A percentile compares a stretch with the other conserved stretches of the same genome.
These are phyloP conservation scores for Cryphonectria parasitica DNA, from an alignment of 2,329 filamentous ascomycete genomes.

Conservation along the genomic window DNA sequence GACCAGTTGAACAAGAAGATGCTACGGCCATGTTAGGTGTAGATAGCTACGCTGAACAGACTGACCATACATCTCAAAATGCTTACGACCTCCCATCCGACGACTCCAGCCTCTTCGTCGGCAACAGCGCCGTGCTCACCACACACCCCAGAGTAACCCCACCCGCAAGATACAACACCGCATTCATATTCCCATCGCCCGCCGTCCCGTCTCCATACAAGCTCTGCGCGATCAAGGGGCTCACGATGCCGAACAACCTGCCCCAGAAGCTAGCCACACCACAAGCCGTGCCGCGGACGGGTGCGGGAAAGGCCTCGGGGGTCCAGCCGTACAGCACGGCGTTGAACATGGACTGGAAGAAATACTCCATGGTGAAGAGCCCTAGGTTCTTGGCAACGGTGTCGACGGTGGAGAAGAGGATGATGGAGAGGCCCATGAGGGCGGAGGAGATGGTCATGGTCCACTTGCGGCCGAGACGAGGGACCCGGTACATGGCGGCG, in stretches of 20 bases:
- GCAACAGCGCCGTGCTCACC: slow-evolving; percentile 53
- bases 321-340: slow-evolving; percentile 56
- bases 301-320: slow-evolving; percentile 55
- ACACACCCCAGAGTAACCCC: slow-evolving; percentile 58
- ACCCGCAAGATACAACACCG: slow-evolving; percentile 59
- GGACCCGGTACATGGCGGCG: slow-evolving; percentile 45
- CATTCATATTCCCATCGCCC: slow-evolving; percentile 45
- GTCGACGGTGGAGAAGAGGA: slow-evolving; percentile 50
- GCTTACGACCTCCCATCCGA: slow-evolving; percentile 36
- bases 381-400: slow-evolving; percentile 50
- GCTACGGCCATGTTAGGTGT: too few species aligned
- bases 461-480: slow-evolving; percentile 43
- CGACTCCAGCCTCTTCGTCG: slow-evolving; percentile 43
- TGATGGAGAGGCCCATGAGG: slow-evolving; percentile 49
- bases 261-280: slow-evolving; percentile 64
- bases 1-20: too few species aligned
- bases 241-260: slow-evolving; percentile 60
- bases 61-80: background rate
- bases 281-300: slow-evolving; percentile 55
- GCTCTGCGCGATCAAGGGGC: slow-evolving; percentile 56
- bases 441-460: slow-evolving; percentile 48
- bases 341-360: slow-evolving; percentile 57
- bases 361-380: slow-evolving; percentile 55
- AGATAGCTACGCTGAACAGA: background rate
- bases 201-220: slow-evolving; percentile 41